Evolutionary conservation across 1,284 basidiomycete species (phyloP).

Genomic region (Stereum hirsutum): DNA sequence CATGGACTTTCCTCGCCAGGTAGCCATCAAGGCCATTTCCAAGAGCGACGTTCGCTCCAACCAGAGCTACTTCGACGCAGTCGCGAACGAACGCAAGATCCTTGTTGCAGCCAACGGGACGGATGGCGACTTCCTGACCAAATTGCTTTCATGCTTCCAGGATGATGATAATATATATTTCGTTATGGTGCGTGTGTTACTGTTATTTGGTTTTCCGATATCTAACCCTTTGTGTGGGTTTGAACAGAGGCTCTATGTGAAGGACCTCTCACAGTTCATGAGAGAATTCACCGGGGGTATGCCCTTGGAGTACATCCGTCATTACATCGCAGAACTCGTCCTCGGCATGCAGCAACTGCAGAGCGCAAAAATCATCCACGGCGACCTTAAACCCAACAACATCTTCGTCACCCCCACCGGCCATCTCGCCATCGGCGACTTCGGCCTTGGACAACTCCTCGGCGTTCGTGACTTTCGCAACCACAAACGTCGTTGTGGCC

Average conservation of each 20-base stretch:
- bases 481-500: background rate
- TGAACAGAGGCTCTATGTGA: conserved; percentile 1
- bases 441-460: conserved; percentile 12
- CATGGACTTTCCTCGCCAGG: background rate
- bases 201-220: no score
- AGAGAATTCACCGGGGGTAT: background rate
- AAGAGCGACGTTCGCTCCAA: conserved; percentile 12
- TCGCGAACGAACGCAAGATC: background rate
- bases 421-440: conserved; percentile 14
- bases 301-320: background rate
- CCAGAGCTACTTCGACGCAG: background rate
- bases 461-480: no score
- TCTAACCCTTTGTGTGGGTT: background rate
- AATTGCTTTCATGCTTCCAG: conserved; percentile 14
- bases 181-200: conserved; percentile 15
- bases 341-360: conserved; percentile 12
- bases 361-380: conserved; percentile 11
- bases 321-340: conserved; percentile 11
- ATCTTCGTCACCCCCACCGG: conserved; percentile 14
- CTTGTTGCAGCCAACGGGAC: conserved; percentile 5
- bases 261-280: background rate
- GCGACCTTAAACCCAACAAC: conserved; percentile 19
- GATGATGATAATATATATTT: conserved; percentile 14
- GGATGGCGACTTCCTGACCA: conserved; percentile 3
- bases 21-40: conserved; percentile 17